phyloP scores from a whole-genome alignment of 2,329 filamentous ascomycete genomes.

The Sporothrix mexicana region DNA sequence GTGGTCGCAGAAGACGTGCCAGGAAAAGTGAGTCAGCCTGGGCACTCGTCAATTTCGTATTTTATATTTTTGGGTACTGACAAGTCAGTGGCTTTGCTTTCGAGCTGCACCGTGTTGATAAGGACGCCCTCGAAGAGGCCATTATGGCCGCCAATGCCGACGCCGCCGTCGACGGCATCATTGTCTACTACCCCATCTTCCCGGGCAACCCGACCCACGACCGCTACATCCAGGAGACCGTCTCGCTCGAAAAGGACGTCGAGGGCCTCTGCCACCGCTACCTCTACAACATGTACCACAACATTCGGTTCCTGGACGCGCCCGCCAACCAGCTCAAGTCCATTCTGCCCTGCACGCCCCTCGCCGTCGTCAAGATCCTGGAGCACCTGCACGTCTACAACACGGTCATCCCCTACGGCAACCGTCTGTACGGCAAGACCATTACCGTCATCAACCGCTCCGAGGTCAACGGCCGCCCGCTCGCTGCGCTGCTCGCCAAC shows the following conservation, averaged over 20 bases:
- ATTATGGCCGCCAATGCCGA: constrained; percentile 86
- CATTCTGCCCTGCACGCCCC: constrained; percentile 91
- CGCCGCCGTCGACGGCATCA: constrained; percentile 79
- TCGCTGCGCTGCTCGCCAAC: constrained; percentile 92
- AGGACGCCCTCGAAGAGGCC: constrained; percentile 87
- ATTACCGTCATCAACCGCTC: constrained; percentile 96
- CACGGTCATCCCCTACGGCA: constrained; percentile 87
- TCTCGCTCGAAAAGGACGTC: constrained; percentile 89
- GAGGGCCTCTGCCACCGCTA: constrained; percentile 93
- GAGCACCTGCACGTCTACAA: constrained; percentile 98
- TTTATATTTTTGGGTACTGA: background rate
- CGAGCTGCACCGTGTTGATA: constrained; percentile 79
- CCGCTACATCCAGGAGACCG: constrained; percentile 93
- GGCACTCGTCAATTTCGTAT: background rate
- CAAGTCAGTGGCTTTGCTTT: constrained; percentile 80
- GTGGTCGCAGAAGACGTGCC: constrained; percentile 95
- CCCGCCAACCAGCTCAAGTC: constrained; percentile 81
- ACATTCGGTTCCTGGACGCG: constrained; percentile 89
- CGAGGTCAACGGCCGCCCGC: constrained; percentile 91
- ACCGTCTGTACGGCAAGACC: constrained; percentile 89
- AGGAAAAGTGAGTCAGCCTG: constrained; percentile 77
- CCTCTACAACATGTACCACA: constrained; percentile 99
- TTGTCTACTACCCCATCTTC: constrained; percentile 99
- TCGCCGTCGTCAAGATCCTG: constrained; percentile 95
- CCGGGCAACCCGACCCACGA: constrained; percentile 79